Base-by-base conservation (phyloP, 148 eudicot species). In the Rhododendron molle region DNA sequence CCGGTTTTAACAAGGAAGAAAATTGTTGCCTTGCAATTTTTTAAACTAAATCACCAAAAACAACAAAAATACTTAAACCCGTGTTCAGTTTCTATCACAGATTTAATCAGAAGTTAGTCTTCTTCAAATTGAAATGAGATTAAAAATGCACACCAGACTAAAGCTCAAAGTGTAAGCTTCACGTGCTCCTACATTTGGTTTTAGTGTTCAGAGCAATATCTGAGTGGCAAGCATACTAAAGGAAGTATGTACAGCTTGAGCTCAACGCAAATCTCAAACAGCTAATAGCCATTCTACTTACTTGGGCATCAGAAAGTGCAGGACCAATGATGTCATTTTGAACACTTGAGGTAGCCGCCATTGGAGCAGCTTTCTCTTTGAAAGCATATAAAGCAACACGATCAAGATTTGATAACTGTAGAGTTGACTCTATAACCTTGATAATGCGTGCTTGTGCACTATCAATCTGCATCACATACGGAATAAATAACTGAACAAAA, bases 391-490 rank as follows among this genome's bases (percentile, higher is more conserved):
- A 89, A 50, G 92, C 86, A 34, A 93, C 99, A 85, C 95, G 87
- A 88, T 95, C 96, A 81, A 97, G 81, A 94, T 97, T 97, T 74
- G 99, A 95, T 60, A 97, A 80, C 87, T 87, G 93, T 76, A 97
- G 85, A 62, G 99, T 94, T 83, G 98, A 92, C 81, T 93, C 94
- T 76, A 93, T 90, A 83, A 97, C 92, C 86, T 94, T 93, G 85
- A 95, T 74, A 76, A 91, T 89, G 65, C 96, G 93, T 78, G 90
- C 87, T 91, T 92, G 91, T 47, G 95, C 86, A 89, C 84, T 86
- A 69, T 91, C 92, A 87, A 97, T 90, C 99, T 97, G 93, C 90
- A 90, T 49, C 81, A 78, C 30, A 26, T 13, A 21, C 13, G 21
- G 83, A 60, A 71, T 11, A 26, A 71, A 38, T 34, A 36, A 20